Conservation (phyloP, 164 flowering plant species). For the Macadamia integrifolia region DNA sequence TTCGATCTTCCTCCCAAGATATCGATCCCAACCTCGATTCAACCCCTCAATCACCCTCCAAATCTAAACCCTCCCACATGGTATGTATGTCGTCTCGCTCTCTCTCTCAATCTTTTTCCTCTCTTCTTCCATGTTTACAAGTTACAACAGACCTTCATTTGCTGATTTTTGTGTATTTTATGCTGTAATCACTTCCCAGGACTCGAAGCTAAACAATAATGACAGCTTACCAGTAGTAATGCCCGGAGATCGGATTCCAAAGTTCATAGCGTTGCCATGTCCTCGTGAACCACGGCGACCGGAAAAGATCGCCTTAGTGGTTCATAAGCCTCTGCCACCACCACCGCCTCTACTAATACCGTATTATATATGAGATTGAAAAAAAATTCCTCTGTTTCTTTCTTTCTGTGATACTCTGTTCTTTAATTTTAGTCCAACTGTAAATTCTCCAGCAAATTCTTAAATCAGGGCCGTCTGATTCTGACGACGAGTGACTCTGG, state of each 20-base stretch:
- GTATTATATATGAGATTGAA: no score
- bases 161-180: background rate
- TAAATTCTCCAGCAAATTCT: no score
- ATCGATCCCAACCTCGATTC: conserved; percentile 24
- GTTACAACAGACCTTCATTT: no score
- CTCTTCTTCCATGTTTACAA: no score
- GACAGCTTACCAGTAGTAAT: conserved; percentile 69
- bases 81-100: background rate
- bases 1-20: conserved; percentile 34
- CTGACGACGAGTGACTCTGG: no score
- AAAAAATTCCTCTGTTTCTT: no score
- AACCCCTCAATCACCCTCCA: conserved; percentile 26
- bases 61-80: conserved; percentile 24
- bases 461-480: no score
- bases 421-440: no score
- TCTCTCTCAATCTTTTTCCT: no score
- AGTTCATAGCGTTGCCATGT: conserved; percentile 81
- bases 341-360: conserved; percentile 42
- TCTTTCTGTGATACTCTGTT: no score
- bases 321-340: conserved; percentile 31
- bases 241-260: conserved; percentile 77
- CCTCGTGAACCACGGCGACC: conserved; percentile 49
- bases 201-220: conserved; percentile 22
- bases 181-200: conserved; percentile 18
- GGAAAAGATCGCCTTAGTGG: conserved; percentile 27